Conservation (phyloP, 495 filamentous ascomycete genomes). For the Penicilliopsis zonata region DNA sequence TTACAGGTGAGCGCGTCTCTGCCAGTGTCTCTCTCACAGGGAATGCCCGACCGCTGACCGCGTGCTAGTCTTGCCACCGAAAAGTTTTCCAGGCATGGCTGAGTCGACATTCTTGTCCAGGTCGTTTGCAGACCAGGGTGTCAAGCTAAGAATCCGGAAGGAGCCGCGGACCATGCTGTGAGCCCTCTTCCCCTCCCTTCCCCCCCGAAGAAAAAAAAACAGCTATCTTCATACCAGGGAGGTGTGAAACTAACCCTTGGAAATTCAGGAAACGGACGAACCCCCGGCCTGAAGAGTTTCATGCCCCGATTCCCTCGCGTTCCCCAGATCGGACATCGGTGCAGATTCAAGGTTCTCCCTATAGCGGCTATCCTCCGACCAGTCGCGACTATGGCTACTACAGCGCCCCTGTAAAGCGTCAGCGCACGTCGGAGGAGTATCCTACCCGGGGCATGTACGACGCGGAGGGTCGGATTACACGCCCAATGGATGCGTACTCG, state of each 20-base stretch:
- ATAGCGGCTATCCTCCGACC: conserved; percentile 23
- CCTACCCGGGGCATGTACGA: conserved; percentile 29
- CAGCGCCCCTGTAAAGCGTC: conserved; percentile 25
- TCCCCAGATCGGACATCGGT: conserved; percentile 31
- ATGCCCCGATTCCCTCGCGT: conserved; percentile 22
- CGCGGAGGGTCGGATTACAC: conserved; percentile 25
- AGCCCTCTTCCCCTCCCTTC: conserved; percentile 8
- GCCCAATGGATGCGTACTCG: conserved; percentile 28
- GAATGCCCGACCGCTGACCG: conserved; percentile 8
- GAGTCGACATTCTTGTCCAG: conserved; percentile 89
- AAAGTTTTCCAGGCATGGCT: conserved; percentile 75
- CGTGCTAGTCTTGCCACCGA: conserved; percentile 51
- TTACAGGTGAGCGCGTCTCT: conserved; percentile 43
- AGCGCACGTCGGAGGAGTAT: conserved; percentile 35
- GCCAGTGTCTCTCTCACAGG: neutral
- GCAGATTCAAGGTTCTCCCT: conserved; percentile 22
- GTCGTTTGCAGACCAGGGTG: conserved; percentile 91
- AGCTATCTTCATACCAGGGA: neutral
- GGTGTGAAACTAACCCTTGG: conserved; percentile 7
- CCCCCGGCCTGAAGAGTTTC: conserved; percentile 27
- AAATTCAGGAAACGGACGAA: conserved; percentile 25
- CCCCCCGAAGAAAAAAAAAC: neutral
- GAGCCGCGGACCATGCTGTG: conserved; percentile 54
- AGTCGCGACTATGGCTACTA: conserved; percentile 27
- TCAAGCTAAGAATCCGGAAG: conserved; percentile 80